Base-by-base conservation (phyloP, 129 eudicot species). In the Chrysanthemum seticuspe region DNA sequence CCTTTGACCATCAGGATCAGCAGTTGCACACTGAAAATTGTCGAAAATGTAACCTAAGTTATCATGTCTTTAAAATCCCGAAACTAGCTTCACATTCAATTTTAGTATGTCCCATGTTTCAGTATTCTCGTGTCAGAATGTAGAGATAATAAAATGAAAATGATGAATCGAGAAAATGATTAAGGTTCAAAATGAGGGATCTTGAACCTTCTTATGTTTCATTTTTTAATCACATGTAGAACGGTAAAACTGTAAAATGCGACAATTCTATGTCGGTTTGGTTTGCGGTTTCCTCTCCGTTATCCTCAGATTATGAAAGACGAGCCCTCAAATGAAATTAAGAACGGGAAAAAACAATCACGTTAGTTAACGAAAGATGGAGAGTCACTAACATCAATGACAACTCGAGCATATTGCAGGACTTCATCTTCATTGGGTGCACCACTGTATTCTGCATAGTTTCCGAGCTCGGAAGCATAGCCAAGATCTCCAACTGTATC, bases 401-500 rank as follows among this genome's bases (percentile, higher is more conserved):
- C 98, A 57, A 89, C 91, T 71, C 98, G 80, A 47, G 98, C 98
- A 82, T 92, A 92, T 55, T 92, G 95, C 85, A 92, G 77, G 60
- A 89, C 98, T 74, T 92, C 96, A 36, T 89, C 98, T 70, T 89
- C 96, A 76, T 89, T 92, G 57, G 96, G 96, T 73, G 98, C 95
- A 73, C 96, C 98, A 77, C 96, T 92, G 74, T 92, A 92, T 75
- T 92, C 98, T 7, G 98, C 98, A 85, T 92, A 92, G 60, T 92
- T 89, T 70, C 98, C 96, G 69, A 92, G 96, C 73, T 92, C 98
- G 19, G 95, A 83, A 25, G 98, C 98, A 84, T 86, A 92, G 72
- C 96, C 98, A 74, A 92, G 82, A 77, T 92, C 98, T 68, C 98
- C 96, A 68, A 92, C 98, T 2, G 98, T 92, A 77, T 92, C 96